Evolutionary conservation across 768 basidiomycete genomes (phyloP).

Genomic region (Psilocybe tampanensis): DNA sequence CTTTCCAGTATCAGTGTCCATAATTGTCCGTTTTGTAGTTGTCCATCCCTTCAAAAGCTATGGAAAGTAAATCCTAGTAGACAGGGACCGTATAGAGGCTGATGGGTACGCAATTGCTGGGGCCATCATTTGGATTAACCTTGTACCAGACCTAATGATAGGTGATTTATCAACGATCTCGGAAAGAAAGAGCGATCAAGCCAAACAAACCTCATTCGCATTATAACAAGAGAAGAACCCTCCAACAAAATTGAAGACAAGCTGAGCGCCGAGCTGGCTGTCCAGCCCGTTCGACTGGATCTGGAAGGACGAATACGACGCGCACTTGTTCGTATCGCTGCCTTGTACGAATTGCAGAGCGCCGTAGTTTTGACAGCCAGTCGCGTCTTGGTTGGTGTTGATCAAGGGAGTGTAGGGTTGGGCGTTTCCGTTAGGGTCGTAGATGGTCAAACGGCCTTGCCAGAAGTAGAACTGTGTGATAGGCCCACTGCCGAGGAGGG

Average conservation of each 20-base stretch:
- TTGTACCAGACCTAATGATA: slow-evolving; percentile 34
- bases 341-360: slow-evolving; percentile 27
- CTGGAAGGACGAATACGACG: slow-evolving; percentile 25
- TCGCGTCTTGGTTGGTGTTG: slow-evolving; percentile 18
- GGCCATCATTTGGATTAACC: slow-evolving; percentile 16
- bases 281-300: slow-evolving; percentile 31
- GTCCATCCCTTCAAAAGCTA: not conserved
- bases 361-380: slow-evolving; percentile 30
- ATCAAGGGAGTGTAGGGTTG: slow-evolving; percentile 21
- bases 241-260: slow-evolving; percentile 29
- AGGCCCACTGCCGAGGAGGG: slow-evolving; percentile 27
- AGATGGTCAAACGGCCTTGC: slow-evolving; percentile 25
- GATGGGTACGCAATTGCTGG: slow-evolving; percentile 19
- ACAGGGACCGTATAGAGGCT: slow-evolving; percentile 25
- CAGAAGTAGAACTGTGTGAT: slow-evolving; percentile 35
- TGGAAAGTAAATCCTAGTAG: not conserved
- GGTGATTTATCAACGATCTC: too few species aligned
- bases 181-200: too few species aligned
- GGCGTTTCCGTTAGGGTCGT: slow-evolving; percentile 19
- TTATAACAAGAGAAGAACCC: slow-evolving; percentile 32
- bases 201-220: slow-evolving; percentile 26
- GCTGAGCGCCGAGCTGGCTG: slow-evolving; percentile 29
- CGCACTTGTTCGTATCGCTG: slow-evolving; percentile 34
- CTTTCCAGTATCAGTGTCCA: too few species aligned
- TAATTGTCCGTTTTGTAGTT: not conserved